A percentile compares a stretch with the other conserved stretches of the same genome.
Conservation (phyloP, 2,329 filamentous ascomycete species). For the Neonectria ditissima region DNA sequence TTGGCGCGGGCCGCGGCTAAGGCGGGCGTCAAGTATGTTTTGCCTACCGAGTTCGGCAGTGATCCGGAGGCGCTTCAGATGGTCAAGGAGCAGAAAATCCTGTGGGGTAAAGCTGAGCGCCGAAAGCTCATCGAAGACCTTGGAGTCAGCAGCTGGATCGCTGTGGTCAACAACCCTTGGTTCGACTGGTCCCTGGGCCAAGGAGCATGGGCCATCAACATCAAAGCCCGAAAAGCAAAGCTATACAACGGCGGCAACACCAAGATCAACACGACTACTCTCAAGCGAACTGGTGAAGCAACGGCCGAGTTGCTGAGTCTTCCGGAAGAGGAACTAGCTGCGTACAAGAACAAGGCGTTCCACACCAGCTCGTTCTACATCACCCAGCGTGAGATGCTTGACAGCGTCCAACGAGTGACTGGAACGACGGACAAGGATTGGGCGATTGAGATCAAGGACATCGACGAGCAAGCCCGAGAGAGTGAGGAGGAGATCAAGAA, state of each 20-base stretch:
- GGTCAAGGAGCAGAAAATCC: conserved; percentile 37
- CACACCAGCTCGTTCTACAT: conserved; percentile 66
- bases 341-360: conserved; percentile 50
- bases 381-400: conserved; percentile 73
- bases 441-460: conserved; percentile 26
- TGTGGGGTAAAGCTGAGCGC: conserved; percentile 42
- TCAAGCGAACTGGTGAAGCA: conserved; percentile 50
- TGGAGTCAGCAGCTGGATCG: conserved; percentile 48
- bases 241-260: conserved; percentile 48
- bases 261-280: conserved; percentile 46
- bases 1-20: conserved; percentile 49
- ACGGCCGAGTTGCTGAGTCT: conserved; percentile 50
- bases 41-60: conserved; percentile 50
- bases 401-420: conserved; percentile 68
- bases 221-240: conserved; percentile 44
- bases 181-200: conserved; percentile 46
- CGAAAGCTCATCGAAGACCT: conserved; percentile 46
- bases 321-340: conserved; percentile 46
- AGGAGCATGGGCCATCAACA: conserved; percentile 49
- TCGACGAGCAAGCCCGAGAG: conserved; percentile 24
- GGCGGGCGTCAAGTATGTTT: conserved; percentile 47
- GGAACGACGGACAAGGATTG: conserved; percentile 65
- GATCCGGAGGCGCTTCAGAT: conserved; percentile 41
- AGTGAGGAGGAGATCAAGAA: conserved; percentile 31
- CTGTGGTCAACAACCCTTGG: conserved; percentile 49